A percentile compares a stretch with the other conserved stretches of the same genome.
Conservation (phyloP, 2,329 filamentous ascomycete genomes). For the Fonsecaea pedrosoi region DNA sequence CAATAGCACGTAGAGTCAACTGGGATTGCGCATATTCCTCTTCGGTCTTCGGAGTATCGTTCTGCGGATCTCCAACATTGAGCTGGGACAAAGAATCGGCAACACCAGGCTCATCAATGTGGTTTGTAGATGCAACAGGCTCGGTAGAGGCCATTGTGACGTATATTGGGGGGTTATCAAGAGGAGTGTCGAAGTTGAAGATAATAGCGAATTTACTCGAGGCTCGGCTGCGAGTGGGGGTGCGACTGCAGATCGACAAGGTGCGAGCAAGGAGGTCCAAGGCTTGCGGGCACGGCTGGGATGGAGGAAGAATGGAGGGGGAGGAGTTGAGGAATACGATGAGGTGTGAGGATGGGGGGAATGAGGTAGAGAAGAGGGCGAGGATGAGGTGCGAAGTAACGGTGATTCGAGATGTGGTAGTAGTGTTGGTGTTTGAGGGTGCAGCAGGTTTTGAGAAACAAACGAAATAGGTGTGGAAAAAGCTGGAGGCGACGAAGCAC, state of each 20-base stretch:
- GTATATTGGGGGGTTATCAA: not conserved
- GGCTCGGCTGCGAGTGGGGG: slow-evolving; percentile 37
- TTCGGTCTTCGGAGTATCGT: slow-evolving; percentile 87
- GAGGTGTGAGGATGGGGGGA: slow-evolving; percentile 35
- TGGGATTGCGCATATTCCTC: slow-evolving; percentile 94
- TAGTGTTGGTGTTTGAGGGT: slow-evolving; percentile 21
- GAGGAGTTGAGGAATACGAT: slow-evolving; percentile 37
- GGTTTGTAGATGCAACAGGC: slow-evolving; percentile 57
- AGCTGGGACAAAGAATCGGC: slow-evolving; percentile 69
- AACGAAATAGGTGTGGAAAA: slow-evolving; percentile 23
- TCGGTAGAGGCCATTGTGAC: slow-evolving; percentile 68
- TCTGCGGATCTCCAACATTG: slow-evolving; percentile 67
- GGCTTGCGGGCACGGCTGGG: slow-evolving; percentile 21
- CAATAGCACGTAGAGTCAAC: slow-evolving; percentile 93
- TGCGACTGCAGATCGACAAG: slow-evolving; percentile 7
- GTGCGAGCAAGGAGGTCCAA: slow-evolving; percentile 2
- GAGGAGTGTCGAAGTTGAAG: slow-evolving; percentile 38
- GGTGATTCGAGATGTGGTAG: slow-evolving; percentile 14
- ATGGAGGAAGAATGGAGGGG: slow-evolving; percentile 31
- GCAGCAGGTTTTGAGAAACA: slow-evolving; percentile 31
- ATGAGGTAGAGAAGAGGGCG: slow-evolving; percentile 24
- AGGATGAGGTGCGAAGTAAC: slow-evolving; percentile 27
- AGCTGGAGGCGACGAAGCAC: slow-evolving; percentile 5
- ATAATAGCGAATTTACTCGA: slow-evolving; percentile 38
- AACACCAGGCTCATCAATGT: slow-evolving; percentile 67